These are phyloP conservation scores for Eudorina sp. DNA, from an alignment of 139 green algal species.

Conservation along the genomic window DNA sequence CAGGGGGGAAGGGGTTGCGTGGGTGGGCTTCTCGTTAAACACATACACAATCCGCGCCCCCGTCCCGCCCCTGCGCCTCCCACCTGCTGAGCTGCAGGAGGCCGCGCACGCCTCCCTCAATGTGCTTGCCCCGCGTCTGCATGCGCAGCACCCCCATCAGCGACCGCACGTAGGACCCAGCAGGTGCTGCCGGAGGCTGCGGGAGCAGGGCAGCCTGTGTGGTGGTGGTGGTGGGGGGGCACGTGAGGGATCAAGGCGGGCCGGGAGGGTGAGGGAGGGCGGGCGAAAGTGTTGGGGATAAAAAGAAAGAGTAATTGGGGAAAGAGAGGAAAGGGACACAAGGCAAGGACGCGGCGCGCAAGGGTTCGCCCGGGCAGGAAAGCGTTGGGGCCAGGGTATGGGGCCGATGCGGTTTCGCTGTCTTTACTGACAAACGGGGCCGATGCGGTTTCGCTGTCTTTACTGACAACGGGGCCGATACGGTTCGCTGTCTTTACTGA, in stretches of 20 bases:
- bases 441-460: too few relatives aligned
- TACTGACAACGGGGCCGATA: too few relatives aligned
- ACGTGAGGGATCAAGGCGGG: not conserved
- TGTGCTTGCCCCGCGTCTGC: conserved; percentile 30
- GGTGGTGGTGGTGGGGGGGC: not conserved
- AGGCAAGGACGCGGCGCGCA: not conserved
- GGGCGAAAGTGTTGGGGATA: not conserved
- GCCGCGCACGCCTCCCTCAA: conserved; percentile 29
- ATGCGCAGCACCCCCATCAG: conserved; percentile 13
- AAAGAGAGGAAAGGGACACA: too few relatives aligned
- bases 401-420: too few relatives aligned
- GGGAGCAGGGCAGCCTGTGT: conserved; percentile 23
- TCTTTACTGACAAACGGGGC: too few relatives aligned
- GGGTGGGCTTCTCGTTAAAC: not conserved
- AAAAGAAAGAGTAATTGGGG: not conserved
- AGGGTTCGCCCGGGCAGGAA: not conserved
- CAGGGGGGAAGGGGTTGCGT: not conserved
- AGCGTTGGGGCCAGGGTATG: too few relatives aligned
- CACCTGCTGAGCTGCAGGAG: conserved; percentile 22
- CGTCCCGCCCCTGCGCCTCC: not conserved
- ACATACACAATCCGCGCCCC: not conserved
- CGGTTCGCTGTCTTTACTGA: too few relatives aligned
- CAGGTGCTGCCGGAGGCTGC: conserved; percentile 35
- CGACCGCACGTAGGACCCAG: conserved; percentile 36
- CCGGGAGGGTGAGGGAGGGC: not conserved